Evolutionary conservation across 2,329 filamentous ascomycete species (phyloP).

Genomic region (Ilyonectria sp.): DNA sequence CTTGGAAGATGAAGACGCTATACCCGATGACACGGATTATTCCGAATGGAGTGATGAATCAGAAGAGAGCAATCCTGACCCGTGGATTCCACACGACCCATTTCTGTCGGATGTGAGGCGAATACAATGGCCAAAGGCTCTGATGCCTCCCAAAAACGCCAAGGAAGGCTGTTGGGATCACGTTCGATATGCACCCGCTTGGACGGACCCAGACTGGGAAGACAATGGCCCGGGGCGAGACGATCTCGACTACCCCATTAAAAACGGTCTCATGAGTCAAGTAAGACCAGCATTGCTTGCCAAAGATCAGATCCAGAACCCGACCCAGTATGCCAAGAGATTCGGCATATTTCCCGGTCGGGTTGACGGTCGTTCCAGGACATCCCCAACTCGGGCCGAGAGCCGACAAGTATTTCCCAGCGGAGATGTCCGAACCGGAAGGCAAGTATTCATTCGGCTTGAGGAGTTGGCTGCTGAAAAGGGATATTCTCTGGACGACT

Average conservation of each 20-base stretch:
- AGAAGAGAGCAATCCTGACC: not conserved
- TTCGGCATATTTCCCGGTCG: constrained; percentile 50
- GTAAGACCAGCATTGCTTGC: constrained; percentile 45
- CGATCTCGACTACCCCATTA: constrained; percentile 31
- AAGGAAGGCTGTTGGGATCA: constrained; percentile 21
- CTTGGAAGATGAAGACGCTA: not conserved
- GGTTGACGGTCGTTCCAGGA: constrained; percentile 50
- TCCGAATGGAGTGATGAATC: not conserved
- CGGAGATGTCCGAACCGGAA: constrained; percentile 34
- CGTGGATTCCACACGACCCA: not conserved
- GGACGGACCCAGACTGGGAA: constrained; percentile 49
- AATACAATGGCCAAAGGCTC: not conserved
- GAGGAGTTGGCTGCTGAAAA: constrained; percentile 28
- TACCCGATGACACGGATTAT: not conserved
- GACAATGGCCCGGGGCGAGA: constrained; percentile 36
- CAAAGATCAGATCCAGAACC: constrained; percentile 41
- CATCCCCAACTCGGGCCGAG: constrained; percentile 48
- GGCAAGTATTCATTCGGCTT: constrained; percentile 42
- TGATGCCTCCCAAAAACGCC: constrained; percentile 7
- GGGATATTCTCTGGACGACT: constrained; percentile 40
- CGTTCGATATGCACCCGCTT: constrained; percentile 43
- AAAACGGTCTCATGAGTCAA: constrained; percentile 35
- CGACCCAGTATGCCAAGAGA: constrained; percentile 47
- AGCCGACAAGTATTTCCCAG: constrained; percentile 32
- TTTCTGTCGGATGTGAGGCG: not conserved